Conservation (phyloP, 805 yeast genomes). For the Zygosaccharomyces bisporus region DNA sequence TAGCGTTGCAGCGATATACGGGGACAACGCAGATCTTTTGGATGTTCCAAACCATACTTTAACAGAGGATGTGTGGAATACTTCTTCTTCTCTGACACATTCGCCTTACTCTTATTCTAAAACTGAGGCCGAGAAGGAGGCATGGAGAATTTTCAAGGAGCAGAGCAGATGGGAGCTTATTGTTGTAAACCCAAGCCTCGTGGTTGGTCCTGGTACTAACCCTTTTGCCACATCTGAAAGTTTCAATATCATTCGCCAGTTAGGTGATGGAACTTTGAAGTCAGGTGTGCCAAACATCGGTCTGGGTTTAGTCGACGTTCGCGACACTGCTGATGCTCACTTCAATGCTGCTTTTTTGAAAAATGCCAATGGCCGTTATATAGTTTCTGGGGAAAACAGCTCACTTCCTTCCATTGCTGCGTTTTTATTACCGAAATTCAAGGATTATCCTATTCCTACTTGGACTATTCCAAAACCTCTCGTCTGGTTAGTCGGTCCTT, state of each 20-base stretch:
- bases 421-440: not conserved
- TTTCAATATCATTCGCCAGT: not conserved
- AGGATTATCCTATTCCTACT: not conserved
- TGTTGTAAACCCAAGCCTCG: not conserved
- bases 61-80: not conserved
- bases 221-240: not conserved
- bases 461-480: not conserved
- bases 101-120: not conserved
- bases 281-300: conserved; percentile 12
- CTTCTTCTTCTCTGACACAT: not conserved
- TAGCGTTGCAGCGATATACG: conserved; percentile 46
- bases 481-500: not conserved
- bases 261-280: not conserved
- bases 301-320: conserved; percentile 49
- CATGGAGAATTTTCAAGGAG: not conserved
- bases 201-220: not conserved
- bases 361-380: not conserved
- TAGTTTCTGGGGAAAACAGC: not conserved
- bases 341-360: conserved; percentile 34
- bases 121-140: not conserved
- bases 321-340: conserved; percentile 56
- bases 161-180: not conserved
- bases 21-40: not conserved
- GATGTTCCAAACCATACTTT: not conserved
- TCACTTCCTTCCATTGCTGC: not conserved